Evolutionary conservation across 805 yeast genomes (phyloP).

Genomic region (Candida orba): DNA sequence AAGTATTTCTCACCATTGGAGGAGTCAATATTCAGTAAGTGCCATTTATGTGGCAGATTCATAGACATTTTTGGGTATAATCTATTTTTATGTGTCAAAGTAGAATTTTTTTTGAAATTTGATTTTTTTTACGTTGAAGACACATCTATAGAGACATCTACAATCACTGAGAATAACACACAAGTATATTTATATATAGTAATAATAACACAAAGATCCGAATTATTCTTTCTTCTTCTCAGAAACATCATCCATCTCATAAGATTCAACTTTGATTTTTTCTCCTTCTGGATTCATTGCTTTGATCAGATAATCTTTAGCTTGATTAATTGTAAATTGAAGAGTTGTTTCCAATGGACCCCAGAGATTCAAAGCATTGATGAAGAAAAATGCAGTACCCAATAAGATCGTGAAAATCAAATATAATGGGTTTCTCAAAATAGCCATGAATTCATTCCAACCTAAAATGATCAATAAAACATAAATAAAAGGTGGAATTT

Average conservation of each 20-base stretch:
- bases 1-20: conserved; percentile 8
- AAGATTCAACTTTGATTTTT: conserved; percentile 15
- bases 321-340: conserved; percentile 49
- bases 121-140: not conserved
- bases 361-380: conserved; percentile 65
- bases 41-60: conserved; percentile 20
- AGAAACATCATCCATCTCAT: conserved; percentile 27
- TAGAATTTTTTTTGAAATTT: not conserved
- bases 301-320: conserved; percentile 48
- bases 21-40: conserved; percentile 9
- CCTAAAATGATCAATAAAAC: conserved; percentile 69
- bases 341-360: conserved; percentile 65
- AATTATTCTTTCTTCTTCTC: conserved; percentile 12
- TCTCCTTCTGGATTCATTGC: conserved; percentile 45
- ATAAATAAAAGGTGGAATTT: conserved; percentile 81
- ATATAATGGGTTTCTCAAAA: conserved; percentile 79
- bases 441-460: conserved; percentile 92
- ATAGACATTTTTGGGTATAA: not conserved
- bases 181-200: not conserved
- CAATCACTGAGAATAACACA: no score
- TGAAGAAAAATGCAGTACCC: conserved; percentile 56
- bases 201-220: not conserved
- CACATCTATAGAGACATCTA: no score
- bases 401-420: conserved; percentile 53
- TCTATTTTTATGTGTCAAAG: not conserved